A percentile compares a stretch with the other conserved stretches of the same genome.
phyloP scores from a whole-genome alignment of 805 yeast genomes.

The Yueomyces sinensis region DNA sequence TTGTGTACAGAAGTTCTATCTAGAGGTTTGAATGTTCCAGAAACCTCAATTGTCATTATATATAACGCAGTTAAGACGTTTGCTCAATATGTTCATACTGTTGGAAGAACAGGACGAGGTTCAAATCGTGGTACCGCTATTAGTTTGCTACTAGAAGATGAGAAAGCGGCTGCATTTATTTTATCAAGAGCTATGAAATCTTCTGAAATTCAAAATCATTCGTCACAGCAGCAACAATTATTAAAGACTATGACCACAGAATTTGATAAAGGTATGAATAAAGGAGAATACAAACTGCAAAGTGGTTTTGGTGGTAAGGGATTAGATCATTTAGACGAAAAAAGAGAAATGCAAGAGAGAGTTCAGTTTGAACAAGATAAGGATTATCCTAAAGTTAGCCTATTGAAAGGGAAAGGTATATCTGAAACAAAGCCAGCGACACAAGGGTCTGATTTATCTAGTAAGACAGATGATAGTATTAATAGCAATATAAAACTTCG shows the following conservation, averaged over 20 bases:
- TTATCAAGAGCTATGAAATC: slow-evolving; percentile 36
- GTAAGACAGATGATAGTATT: slow-evolving; percentile 4
- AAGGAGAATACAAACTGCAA: slow-evolving; percentile 50
- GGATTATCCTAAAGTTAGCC: too few relatives aligned
- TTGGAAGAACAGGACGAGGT: slow-evolving; percentile 93
- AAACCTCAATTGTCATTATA: slow-evolving; percentile 67
- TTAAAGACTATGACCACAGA: slow-evolving; percentile 33
- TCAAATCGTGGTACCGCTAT: slow-evolving; percentile 64
- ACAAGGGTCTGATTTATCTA: slow-evolving; percentile 1
- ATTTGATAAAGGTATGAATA: slow-evolving; percentile 48
- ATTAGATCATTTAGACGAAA: slow-evolving; percentile 57
- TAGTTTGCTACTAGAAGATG: slow-evolving; percentile 52
- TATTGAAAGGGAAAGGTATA: slow-evolving; percentile 5
- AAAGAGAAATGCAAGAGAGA: slow-evolving; percentile 7
- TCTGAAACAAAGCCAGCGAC: not conserved
- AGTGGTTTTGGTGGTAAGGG: slow-evolving; percentile 94
- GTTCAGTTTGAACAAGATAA: slow-evolving; percentile 8
- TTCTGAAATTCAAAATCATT: slow-evolving; percentile 26
- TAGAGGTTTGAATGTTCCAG: slow-evolving; percentile 88
- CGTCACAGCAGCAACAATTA: slow-evolving; percentile 31
- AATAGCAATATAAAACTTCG: slow-evolving; percentile 26
- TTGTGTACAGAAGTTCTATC: slow-evolving; percentile 94
- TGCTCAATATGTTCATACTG: slow-evolving; percentile 94
- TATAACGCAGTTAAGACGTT: slow-evolving; percentile 74
- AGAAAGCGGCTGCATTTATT: slow-evolving; percentile 56